Evolutionary conservation across 805 yeast genomes (phyloP), one percentile per base, ranked within the genome.

Genomic region (Saccharomycopsis schoenii): DNA sequence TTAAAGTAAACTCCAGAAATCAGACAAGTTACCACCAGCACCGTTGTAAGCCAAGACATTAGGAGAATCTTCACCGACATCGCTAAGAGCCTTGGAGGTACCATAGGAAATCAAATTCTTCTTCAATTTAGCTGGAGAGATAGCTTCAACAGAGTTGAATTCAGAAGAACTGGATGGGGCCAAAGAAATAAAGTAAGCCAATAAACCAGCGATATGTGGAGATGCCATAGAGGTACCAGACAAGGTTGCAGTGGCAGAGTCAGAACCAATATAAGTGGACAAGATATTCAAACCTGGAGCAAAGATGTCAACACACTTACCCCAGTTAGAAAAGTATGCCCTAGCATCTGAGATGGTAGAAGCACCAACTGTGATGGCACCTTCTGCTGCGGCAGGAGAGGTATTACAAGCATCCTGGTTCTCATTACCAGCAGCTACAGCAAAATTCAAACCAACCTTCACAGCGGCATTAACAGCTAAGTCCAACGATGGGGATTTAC

Each of bases 221-320:
- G 97, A 88, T 24, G 98, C 97, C 99, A 93, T 93, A 15, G 98
- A 93, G 11, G 97, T 93, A 75, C 99, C 99, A 43, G 96, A 88
- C 72, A 88, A 78, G 47, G 89, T 83, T 55, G 94, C 91, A 66
- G 93, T 86, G 52, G 91, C 88, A 59, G 82, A 74, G 58, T 80
- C 78, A 3, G 90, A 84, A 54, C 96, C 94, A 72, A 85, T 88
- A 72, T 87, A 88, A 43, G 93, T 87, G 54, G 97, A 89, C 67
- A 86, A 78, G 64, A 93, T 83, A 72, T 89, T 86, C 69, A 90
- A 85, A 70, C 99, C 99, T 25, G 99, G 99, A 36, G 96, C 99
- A 71, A 90, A 93, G 66, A 93, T 86, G 71, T 93, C 97, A 62
- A 94, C 97, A 80, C 99, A 93, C 71, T 80, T 82, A 73, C 99